phyloP scores from a whole-genome alignment of 257 asterid species.

The Solanum chiquidenum region DNA sequence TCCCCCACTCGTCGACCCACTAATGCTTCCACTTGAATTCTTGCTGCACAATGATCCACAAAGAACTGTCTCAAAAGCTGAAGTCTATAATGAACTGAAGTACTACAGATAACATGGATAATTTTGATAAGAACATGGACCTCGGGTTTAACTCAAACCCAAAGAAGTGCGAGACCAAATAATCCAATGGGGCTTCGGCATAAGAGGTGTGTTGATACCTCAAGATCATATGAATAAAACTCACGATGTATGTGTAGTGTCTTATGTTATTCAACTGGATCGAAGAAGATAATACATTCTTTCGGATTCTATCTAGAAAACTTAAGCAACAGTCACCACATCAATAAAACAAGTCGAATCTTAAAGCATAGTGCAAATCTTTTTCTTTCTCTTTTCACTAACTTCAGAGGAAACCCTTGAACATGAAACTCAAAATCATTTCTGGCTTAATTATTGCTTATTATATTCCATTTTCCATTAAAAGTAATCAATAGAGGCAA shows the following conservation, averaged over 20 bases:
- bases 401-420: neutral
- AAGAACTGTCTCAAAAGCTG: neutral
- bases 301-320: neutral
- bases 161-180: neutral
- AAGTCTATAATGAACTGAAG: neutral
- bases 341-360: neutral
- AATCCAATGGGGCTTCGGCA: neutral
- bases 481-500: neutral
- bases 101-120: neutral
- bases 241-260: neutral
- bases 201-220: neutral
- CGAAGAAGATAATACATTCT: neutral
- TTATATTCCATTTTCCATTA: no score
- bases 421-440: neutral
- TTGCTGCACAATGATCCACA: slow-evolving; percentile 7
- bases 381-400: neutral
- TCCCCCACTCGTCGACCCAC: slow-evolving; percentile 16
- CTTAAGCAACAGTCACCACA: neutral
- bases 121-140: neutral
- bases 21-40: slow-evolving; percentile 19
- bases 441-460: neutral
- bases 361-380: neutral
- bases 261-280: neutral
- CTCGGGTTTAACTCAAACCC: neutral
- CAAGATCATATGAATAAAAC: neutral